Conservation (phyloP, 2,329 filamentous ascomycete species). For the Aureobasidium zeae region DNA sequence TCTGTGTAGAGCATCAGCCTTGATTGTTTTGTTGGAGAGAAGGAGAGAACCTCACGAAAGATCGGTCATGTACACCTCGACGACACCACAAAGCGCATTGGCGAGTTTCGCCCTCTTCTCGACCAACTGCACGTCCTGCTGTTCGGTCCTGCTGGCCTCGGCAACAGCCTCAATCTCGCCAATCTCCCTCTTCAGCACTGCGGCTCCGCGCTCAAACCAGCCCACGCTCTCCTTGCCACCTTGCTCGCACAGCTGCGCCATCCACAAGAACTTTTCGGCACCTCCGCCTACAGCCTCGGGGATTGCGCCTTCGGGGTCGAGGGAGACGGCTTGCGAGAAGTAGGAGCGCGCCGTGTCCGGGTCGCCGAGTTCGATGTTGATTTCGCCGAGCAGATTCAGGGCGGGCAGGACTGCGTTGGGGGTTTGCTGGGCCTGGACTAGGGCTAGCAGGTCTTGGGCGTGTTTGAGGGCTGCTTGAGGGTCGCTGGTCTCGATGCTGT, state of each 20-base stretch:
- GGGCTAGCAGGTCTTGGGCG: conserved; percentile 45
- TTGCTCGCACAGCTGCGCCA: conserved; percentile 74
- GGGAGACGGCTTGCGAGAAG: conserved; percentile 62
- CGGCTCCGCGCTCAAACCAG: conserved; percentile 60
- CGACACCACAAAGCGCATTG: conserved; percentile 84
- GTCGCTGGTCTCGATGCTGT: conserved; percentile 49
- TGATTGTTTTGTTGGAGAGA: too few relatives aligned
- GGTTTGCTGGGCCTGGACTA: conserved; percentile 30
- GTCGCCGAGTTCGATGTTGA: conserved; percentile 74
- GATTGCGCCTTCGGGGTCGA: conserved; percentile 66
- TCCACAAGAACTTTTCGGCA: conserved; percentile 87
- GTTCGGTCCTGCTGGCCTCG: conserved; percentile 30
- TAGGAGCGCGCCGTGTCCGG: conserved; percentile 61
- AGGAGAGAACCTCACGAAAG: conserved; percentile 57
- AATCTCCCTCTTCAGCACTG: conserved; percentile 63
- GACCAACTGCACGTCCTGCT: conserved; percentile 35
- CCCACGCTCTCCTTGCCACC: conserved; percentile 51
- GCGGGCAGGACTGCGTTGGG: conserved; percentile 47
- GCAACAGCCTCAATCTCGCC: conserved; percentile 49
- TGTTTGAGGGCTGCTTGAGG: conserved; percentile 47
- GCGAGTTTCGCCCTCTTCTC: conserved; percentile 77
- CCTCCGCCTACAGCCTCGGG: conserved; percentile 68
- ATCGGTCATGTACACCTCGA: conserved; percentile 99
- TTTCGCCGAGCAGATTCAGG: conserved; percentile 69
- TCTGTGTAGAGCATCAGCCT: conserved; percentile 20